phyloP scores from a whole-genome alignment of 768 basidiomycete genomes.

The Tephrocybe sp. region DNA sequence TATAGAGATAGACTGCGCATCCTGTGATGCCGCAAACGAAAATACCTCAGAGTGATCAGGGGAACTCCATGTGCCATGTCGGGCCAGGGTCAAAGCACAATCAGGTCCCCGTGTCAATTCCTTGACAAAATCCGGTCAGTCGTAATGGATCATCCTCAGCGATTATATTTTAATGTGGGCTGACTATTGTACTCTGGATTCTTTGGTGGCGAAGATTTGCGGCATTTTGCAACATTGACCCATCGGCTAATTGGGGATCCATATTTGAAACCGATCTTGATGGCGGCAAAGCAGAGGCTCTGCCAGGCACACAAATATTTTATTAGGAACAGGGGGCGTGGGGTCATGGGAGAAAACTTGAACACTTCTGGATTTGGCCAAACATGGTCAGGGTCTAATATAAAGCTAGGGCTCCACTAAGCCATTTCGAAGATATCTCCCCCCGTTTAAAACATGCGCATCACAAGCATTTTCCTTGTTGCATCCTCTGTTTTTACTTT shows the following conservation, averaged over 20 bases:
- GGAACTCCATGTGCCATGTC: neutral
- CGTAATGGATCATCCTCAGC: no score
- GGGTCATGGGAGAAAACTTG: slow-evolving; percentile 16
- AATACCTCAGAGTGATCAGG: no score
- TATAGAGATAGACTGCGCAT: no score
- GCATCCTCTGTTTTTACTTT: slow-evolving; percentile 24
- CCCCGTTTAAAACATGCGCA: slow-evolving; percentile 27
- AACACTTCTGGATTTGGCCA: slow-evolving; percentile 25
- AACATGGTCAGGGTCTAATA: slow-evolving; percentile 14
- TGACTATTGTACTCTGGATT: neutral
- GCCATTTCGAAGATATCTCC: slow-evolving; percentile 11
- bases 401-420: slow-evolving; percentile 17
- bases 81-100: neutral
- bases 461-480: slow-evolving; percentile 23
- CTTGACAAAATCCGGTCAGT: no score
- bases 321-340: slow-evolving; percentile 19
- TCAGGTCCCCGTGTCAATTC: neutral
- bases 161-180: neutral
- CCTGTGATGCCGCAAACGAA: no score
- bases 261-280: neutral
- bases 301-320: slow-evolving; percentile 14
- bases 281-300: slow-evolving; percentile 6
- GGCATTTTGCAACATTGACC: neutral
- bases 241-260: neutral
- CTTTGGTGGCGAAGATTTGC: neutral